phyloP scores from a whole-genome alignment of 768 basidiomycete genomes.

The Hygrophoropsis aurantiaca region DNA sequence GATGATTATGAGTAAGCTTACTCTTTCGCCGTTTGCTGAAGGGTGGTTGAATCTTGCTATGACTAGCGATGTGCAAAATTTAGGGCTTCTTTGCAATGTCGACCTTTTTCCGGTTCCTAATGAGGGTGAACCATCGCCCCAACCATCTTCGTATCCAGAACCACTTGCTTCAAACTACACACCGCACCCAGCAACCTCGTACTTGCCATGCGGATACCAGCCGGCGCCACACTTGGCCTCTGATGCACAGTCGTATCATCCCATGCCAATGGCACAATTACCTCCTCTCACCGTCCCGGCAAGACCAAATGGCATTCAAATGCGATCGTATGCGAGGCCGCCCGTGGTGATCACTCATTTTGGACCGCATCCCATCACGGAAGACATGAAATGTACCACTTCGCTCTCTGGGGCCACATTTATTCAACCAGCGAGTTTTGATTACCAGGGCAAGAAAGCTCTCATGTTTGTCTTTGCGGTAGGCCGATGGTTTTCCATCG shows the following conservation, averaged over 20 bases:
- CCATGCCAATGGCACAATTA: slow-evolving; percentile 11
- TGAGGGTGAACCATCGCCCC: slow-evolving; percentile 8
- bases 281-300: slow-evolving; percentile 20
- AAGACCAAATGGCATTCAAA: slow-evolving; percentile 8
- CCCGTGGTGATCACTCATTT: slow-evolving; percentile 45
- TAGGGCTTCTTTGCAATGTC: slow-evolving; percentile 74
- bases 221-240: neutral
- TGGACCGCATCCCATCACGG: slow-evolving; percentile 41
- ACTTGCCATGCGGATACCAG: slow-evolving; percentile 14
- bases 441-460: slow-evolving; percentile 51
- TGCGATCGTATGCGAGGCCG: slow-evolving; percentile 7
- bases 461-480: slow-evolving; percentile 69
- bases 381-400: slow-evolving; percentile 44
- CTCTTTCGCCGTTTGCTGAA: neutral
- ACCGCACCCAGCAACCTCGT: slow-evolving; percentile 8
- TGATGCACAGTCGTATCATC: slow-evolving; percentile 5
- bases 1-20: slow-evolving; percentile 46
- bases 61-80: slow-evolving; percentile 56
- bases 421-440: slow-evolving; percentile 52
- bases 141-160: slow-evolving; percentile 13
- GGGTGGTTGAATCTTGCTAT: slow-evolving; percentile 4
- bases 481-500: slow-evolving; percentile 17
- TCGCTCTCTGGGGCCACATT: slow-evolving; percentile 65
- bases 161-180: slow-evolving; percentile 12
- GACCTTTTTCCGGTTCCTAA: slow-evolving; percentile 67